These are phyloP conservation scores for Nicotiana obtusifolia DNA, from an alignment of 257 asterid genomes.

Conservation along the genomic window DNA sequence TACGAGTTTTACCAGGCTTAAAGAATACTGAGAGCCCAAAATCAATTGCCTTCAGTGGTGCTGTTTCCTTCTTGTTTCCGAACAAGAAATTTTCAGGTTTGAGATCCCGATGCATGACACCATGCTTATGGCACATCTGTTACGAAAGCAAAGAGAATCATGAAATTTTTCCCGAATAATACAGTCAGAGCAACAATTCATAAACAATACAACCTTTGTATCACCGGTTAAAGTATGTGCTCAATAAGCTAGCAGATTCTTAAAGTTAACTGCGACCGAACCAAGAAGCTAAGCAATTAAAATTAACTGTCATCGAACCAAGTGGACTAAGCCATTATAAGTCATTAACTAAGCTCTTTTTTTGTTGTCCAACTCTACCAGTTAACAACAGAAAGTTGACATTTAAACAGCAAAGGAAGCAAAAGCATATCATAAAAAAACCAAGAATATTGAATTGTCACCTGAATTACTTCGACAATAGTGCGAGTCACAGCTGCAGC, in stretches of 20 bases:
- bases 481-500: conserved; percentile 59
- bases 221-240: background rate
- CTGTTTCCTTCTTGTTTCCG: conserved; percentile 52
- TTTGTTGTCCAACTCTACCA: background rate
- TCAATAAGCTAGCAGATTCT: background rate
- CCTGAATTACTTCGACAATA: conserved; percentile 53
- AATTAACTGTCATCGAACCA: background rate
- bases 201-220: background rate
- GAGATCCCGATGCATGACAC: conserved; percentile 72
- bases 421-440: background rate
- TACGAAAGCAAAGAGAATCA: background rate
- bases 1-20: conserved; percentile 45
- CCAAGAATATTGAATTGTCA: background rate
- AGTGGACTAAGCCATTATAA: background rate
- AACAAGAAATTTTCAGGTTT: conserved; percentile 64
- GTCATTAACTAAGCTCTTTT: background rate
- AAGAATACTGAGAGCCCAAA: conserved; percentile 63
- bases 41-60: conserved; percentile 59
- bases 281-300: background rate
- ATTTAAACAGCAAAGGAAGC: background rate
- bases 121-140: conserved; percentile 57
- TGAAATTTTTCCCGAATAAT: background rate
- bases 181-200: background rate
- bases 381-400: background rate
- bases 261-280: background rate